Evolutionary conservation across 352 stramenopile genomes (phyloP).

Genomic region (Pythium biforme): DNA sequence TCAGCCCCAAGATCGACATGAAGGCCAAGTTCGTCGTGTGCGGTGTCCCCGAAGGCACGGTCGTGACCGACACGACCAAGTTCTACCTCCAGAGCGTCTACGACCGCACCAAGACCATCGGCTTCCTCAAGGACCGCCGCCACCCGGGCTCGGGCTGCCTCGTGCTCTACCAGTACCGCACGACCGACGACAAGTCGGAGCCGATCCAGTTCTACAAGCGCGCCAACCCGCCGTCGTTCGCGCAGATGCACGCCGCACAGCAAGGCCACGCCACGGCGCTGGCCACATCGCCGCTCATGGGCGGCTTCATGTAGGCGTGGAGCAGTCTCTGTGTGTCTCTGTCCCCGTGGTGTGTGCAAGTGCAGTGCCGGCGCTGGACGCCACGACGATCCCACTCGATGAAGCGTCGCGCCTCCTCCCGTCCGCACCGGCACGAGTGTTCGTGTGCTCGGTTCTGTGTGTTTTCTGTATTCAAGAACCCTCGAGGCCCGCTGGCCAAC

Average conservation of each 20-base stretch:
- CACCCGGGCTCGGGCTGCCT: conserved; percentile 42
- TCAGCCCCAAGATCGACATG: conserved; percentile 64
- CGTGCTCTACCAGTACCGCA: conserved; percentile 54
- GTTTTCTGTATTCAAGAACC: background rate
- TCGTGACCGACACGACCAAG: conserved; percentile 61
- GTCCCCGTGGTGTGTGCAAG: background rate
- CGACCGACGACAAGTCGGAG: conserved; percentile 54
- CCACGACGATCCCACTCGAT: background rate
- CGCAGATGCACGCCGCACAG: conserved; percentile 9
- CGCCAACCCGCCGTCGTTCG: conserved; percentile 13
- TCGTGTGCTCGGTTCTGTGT: background rate
- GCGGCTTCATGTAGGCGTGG: conserved; percentile 23
- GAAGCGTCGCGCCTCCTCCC: background rate
- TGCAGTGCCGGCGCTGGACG: background rate
- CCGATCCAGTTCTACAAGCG: conserved; percentile 69
- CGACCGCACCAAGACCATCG: conserved; percentile 63
- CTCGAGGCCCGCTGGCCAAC: background rate
- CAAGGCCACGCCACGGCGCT: conserved; percentile 14
- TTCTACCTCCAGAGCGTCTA: conserved; percentile 76
- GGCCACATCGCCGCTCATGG: conserved; percentile 11
- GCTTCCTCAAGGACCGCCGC: conserved; percentile 48
- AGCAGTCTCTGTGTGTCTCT: background rate
- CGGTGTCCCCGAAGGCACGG: conserved; percentile 56
- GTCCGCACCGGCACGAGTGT: background rate
- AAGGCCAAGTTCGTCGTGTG: conserved; percentile 66